Conservation (phyloP, 768 basidiomycete species). For the Serendipita sp. region DNA sequence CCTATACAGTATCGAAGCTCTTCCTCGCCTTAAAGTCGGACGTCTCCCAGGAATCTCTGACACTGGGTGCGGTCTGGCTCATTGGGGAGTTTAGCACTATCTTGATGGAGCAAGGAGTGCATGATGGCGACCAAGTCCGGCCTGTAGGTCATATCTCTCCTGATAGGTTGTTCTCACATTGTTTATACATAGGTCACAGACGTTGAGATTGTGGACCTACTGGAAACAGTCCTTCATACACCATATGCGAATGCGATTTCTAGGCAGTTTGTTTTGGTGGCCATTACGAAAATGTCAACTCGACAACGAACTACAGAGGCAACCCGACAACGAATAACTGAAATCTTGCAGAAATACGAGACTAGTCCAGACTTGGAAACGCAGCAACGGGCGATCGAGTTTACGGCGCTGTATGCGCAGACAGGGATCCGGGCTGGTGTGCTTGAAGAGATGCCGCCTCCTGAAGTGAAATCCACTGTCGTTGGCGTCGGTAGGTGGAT, state of each 20-base stretch:
- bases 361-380: conserved; percentile 86
- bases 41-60: conserved; percentile 92
- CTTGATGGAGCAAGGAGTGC: conserved; percentile 69
- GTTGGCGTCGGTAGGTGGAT: conserved; percentile 65
- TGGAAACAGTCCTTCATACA: conserved; percentile 76
- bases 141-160: conserved; percentile 29
- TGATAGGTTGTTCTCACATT: conserved; percentile 3
- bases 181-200: conserved; percentile 44
- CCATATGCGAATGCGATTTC: conserved; percentile 86
- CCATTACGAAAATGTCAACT: conserved; percentile 79
- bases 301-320: conserved; percentile 47
- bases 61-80: conserved; percentile 86
- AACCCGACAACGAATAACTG: conserved; percentile 67
- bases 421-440: conserved; percentile 66
- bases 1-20: conserved; percentile 83
- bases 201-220: conserved; percentile 69
- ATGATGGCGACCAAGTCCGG: conserved; percentile 59
- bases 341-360: conserved; percentile 64
- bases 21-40: conserved; percentile 78
- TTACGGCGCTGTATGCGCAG: conserved; percentile 59
- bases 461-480: conserved; percentile 92
- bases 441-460: conserved; percentile 75
- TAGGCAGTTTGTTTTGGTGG: conserved; percentile 82
- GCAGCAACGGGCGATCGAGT: conserved; percentile 93
- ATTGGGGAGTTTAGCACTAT: conserved; percentile 94